Evolutionary conservation across 352 stramenopile species (phyloP).

Genomic region (Pythium volutum): DNA sequence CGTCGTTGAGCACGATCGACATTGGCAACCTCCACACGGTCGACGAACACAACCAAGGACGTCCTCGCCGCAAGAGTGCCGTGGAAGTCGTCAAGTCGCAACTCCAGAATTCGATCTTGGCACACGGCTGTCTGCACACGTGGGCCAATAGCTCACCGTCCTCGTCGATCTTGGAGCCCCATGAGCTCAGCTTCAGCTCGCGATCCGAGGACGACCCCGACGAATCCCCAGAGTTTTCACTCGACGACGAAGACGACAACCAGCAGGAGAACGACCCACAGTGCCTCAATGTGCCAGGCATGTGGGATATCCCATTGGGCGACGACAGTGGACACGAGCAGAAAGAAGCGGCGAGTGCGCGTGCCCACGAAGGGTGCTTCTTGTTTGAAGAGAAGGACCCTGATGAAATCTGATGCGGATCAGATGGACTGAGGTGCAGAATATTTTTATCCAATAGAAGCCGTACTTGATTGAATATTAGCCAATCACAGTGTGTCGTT

Average conservation of each 20-base stretch:
- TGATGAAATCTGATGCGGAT: slow-evolving; percentile 8
- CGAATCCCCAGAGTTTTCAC: neutral
- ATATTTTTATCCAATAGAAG: neutral
- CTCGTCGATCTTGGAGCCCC: slow-evolving; percentile 13
- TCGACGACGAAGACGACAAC: neutral
- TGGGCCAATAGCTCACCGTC: slow-evolving; percentile 38
- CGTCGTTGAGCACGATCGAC: slow-evolving; percentile 16
- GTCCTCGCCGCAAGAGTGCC: slow-evolving; percentile 23
- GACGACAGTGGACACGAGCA: slow-evolving; percentile 5
- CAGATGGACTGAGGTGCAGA: neutral
- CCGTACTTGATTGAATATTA: neutral
- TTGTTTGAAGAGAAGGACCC: slow-evolving; percentile 19
- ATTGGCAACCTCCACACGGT: neutral
- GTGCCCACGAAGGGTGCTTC: slow-evolving; percentile 13
- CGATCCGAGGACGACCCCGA: slow-evolving; percentile 14
- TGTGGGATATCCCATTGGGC: slow-evolving; percentile 17
- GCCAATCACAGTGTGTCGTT: neutral
- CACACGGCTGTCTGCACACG: slow-evolving; percentile 50
- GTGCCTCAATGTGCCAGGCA: slow-evolving; percentile 4
- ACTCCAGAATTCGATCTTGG: slow-evolving; percentile 51
- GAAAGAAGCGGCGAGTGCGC: neutral
- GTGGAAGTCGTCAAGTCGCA: slow-evolving; percentile 47
- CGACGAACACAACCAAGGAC: neutral
- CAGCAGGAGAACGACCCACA: slow-evolving; percentile 5
- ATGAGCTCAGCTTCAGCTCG: slow-evolving; percentile 16